phyloP scores from a whole-genome alignment of 345 rosid species.

The Euphorbia lathyris region DNA sequence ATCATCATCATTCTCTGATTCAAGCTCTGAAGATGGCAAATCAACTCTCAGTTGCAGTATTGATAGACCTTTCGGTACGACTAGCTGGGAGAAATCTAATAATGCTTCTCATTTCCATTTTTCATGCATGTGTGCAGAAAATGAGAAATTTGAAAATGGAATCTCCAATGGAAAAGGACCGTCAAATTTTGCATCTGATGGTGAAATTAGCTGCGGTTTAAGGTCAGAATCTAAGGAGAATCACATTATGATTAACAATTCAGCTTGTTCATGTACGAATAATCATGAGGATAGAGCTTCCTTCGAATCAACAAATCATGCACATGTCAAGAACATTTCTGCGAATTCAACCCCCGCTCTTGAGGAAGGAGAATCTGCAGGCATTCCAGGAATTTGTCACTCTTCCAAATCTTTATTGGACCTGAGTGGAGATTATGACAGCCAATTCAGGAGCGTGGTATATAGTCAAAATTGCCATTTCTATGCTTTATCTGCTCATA shows the following conservation, averaged over 20 bases:
- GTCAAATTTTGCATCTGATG: background rate
- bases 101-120: background rate
- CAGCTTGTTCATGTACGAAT: constrained; percentile 7
- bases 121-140: background rate
- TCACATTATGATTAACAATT: constrained; percentile 5
- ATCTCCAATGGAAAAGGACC: constrained; percentile 5
- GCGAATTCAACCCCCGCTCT: constrained; percentile 9
- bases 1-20: constrained; percentile 14
- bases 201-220: constrained; percentile 1
- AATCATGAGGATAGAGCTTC: constrained; percentile 11
- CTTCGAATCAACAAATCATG: background rate
- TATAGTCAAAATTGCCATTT: constrained; percentile 15
- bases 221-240: constrained; percentile 19
- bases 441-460: constrained; percentile 17
- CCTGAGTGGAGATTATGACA: constrained; percentile 27
- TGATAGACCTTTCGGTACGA: background rate
- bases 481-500: constrained; percentile 4
- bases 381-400: constrained; percentile 15
- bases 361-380: constrained; percentile 11
- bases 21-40: constrained; percentile 16
- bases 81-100: background rate
- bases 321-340: background rate
- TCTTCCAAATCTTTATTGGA: constrained; percentile 23
- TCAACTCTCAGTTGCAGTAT: constrained; percentile 1
- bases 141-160: constrained; percentile 14